phyloP scores from a whole-genome alignment of 495 filamentous ascomycete species.

The Acidiella bohemica region DNA sequence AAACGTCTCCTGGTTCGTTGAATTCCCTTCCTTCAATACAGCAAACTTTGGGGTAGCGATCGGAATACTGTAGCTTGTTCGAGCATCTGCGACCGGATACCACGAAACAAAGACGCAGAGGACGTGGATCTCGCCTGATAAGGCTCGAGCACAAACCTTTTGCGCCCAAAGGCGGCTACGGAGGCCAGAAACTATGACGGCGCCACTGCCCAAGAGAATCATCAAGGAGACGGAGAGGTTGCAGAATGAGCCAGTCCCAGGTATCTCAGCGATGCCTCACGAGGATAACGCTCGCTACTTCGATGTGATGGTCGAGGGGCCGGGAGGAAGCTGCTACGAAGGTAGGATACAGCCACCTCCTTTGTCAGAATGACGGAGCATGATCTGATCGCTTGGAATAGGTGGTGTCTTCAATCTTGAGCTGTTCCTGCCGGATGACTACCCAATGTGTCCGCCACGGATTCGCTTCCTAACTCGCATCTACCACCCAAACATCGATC shows the following conservation, averaged over 20 bases:
- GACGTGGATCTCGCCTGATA: background rate
- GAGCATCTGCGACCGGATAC: too few species aligned
- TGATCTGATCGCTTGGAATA: slow-evolving; percentile 24
- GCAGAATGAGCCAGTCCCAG: slow-evolving; percentile 89
- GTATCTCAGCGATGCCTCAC: slow-evolving; percentile 94
- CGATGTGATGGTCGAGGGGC: slow-evolving; percentile 93
- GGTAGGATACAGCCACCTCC: slow-evolving; percentile 34
- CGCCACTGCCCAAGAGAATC: slow-evolving; percentile 84
- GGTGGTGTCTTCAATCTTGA: slow-evolving; percentile 95
- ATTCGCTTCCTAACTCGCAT: slow-evolving; percentile 98
- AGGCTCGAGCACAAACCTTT: too few species aligned
- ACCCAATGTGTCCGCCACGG: slow-evolving; percentile 97
- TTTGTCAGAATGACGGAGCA: background rate
- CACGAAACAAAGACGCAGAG: too few species aligned
- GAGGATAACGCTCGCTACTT: slow-evolving; percentile 98
- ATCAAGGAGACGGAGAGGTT: slow-evolving; percentile 97
- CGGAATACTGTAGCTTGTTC: too few species aligned
- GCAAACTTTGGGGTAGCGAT: too few species aligned
- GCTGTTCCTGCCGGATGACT: slow-evolving; percentile 97
- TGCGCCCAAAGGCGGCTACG: too few species aligned
- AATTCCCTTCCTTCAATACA: too few species aligned
- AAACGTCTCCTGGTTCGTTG: too few species aligned
- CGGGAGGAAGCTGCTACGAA: slow-evolving; percentile 85
- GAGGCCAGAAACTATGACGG: slow-evolving; percentile 15
- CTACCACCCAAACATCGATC: slow-evolving; percentile 98